phyloP scores from a whole-genome alignment of 345 rosid genomes.

The Noccaea caerulescens region DNA sequence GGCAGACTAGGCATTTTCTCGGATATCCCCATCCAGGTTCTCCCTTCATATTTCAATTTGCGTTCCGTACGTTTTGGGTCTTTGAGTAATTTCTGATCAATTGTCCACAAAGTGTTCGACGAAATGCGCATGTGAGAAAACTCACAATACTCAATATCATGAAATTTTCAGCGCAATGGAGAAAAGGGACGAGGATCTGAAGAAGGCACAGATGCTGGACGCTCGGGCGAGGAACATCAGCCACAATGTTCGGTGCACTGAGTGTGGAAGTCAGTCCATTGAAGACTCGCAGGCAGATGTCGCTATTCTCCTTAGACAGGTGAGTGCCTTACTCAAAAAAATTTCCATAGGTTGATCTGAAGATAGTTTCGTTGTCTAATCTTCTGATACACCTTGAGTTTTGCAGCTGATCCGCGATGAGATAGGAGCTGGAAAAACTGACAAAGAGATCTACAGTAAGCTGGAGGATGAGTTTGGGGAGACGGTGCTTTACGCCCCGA shows the following conservation, averaged over 20 bases:
- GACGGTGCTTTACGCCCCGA: constrained; percentile 92
- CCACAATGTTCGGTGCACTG: constrained; percentile 93
- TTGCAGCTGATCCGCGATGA: constrained; percentile 92
- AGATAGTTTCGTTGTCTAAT: not conserved
- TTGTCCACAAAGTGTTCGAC: constrained; percentile 47
- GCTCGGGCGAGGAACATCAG: constrained; percentile 93
- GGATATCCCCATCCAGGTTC: constrained; percentile 21
- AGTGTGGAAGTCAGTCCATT: constrained; percentile 97
- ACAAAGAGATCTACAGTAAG: constrained; percentile 90
- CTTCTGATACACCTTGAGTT: constrained; percentile 15
- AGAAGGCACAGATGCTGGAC: constrained; percentile 65
- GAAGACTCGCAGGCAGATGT: constrained; percentile 99
- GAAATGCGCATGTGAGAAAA: constrained; percentile 47
- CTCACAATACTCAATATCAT: not conserved
- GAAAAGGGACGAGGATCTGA: constrained; percentile 61
- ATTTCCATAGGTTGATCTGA: not conserved
- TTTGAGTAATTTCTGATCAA: not conserved
- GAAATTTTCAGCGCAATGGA: constrained; percentile 52
- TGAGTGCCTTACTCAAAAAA: constrained; percentile 29
- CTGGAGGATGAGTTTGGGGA: constrained; percentile 95
- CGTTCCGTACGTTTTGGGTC: not conserved
- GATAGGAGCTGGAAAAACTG: constrained; percentile 78
- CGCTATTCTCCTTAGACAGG: constrained; percentile 92
- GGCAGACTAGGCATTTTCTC: not conserved
- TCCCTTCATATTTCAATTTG: not conserved